Evolutionary conservation across 2,329 filamentous ascomycete species (phyloP).

Genomic region (Parastagonospora avenae): DNA sequence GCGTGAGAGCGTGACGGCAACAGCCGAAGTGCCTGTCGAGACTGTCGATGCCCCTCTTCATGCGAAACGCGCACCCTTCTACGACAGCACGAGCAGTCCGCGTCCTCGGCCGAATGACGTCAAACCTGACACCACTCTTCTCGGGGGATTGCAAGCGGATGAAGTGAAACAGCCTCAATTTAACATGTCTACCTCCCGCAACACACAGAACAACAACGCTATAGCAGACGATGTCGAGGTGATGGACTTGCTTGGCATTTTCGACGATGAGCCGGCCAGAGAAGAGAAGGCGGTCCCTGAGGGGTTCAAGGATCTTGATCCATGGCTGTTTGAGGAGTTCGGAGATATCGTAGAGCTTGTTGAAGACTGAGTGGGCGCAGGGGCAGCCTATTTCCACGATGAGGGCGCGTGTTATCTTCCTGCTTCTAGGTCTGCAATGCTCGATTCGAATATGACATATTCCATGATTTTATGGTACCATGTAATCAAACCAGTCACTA

Average conservation of each 20-base stretch:
- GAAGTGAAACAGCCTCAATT: neutral
- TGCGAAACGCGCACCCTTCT: neutral
- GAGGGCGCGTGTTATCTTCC: no score
- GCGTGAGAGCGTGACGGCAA: neutral
- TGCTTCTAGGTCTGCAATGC: no score
- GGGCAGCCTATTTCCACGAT: no score
- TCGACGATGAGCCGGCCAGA: slow-evolving; percentile 1
- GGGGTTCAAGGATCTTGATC: slow-evolving; percentile 41
- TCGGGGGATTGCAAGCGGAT: neutral
- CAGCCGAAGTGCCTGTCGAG: neutral
- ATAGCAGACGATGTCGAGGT: neutral
- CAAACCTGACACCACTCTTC: neutral
- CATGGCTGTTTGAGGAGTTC: slow-evolving; percentile 48
- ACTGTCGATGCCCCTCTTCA: neutral
- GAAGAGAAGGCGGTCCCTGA: slow-evolving; percentile 18
- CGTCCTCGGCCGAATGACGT: neutral
- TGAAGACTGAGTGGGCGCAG: neutral
- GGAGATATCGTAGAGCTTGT: slow-evolving; percentile 48
- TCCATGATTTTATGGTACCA: no score
- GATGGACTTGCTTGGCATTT: neutral
- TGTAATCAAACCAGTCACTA: no score
- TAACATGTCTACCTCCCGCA: neutral
- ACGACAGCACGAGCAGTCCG: neutral
- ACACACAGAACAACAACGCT: neutral
- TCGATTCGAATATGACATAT: no score